Evolutionary conservation across 1,284 basidiomycete species (phyloP).

Genomic region (Pseudozyma hubeiensis): DNA sequence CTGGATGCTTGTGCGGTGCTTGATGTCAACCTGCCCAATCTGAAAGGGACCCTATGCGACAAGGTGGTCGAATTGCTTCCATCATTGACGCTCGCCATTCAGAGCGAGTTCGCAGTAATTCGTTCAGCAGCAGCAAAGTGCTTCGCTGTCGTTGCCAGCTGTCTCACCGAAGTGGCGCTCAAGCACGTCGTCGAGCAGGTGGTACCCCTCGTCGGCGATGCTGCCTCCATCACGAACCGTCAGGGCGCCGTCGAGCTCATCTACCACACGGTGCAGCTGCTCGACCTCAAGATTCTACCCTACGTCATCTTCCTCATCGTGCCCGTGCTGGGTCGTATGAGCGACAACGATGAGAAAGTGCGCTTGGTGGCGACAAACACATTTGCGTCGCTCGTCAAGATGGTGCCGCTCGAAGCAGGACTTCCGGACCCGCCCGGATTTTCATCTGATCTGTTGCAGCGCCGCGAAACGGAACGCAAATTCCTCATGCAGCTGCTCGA

Average conservation of each 20-base stretch:
- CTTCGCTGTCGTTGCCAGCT: slow-evolving; percentile 86
- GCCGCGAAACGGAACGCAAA: slow-evolving; percentile 81
- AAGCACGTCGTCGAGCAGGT: slow-evolving; percentile 85
- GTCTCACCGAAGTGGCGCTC: slow-evolving; percentile 88
- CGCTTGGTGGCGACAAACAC: slow-evolving; percentile 93
- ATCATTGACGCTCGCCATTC: slow-evolving; percentile 79
- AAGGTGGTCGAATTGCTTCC: slow-evolving; percentile 81
- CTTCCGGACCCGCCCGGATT: slow-evolving; percentile 94
- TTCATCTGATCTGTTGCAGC: slow-evolving; percentile 85
- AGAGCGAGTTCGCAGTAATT: slow-evolving; percentile 87
- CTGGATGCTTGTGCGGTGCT: slow-evolving; percentile 93
- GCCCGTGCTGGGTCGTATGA: slow-evolving; percentile 96
- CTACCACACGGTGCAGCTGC: slow-evolving; percentile 87
- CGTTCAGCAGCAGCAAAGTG: slow-evolving; percentile 87
- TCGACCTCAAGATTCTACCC: slow-evolving; percentile 93
- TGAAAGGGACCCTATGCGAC: slow-evolving; percentile 79
- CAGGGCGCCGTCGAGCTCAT: slow-evolving; percentile 88
- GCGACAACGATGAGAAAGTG: slow-evolving; percentile 89
- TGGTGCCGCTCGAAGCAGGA: slow-evolving; percentile 97
- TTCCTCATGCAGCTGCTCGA: slow-evolving; percentile 93
- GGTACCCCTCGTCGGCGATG: slow-evolving; percentile 86
- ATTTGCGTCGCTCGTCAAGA: slow-evolving; percentile 97
- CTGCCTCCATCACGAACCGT: slow-evolving; percentile 80
- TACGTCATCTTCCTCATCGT: slow-evolving; percentile 98
- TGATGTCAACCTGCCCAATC: slow-evolving; percentile 81